Percentiles rank a stretch among this genome's conserved stretches.
phyloP scores from a whole-genome alignment of 2,329 filamentous ascomycete genomes.

The Exophiala xenobiotica region DNA sequence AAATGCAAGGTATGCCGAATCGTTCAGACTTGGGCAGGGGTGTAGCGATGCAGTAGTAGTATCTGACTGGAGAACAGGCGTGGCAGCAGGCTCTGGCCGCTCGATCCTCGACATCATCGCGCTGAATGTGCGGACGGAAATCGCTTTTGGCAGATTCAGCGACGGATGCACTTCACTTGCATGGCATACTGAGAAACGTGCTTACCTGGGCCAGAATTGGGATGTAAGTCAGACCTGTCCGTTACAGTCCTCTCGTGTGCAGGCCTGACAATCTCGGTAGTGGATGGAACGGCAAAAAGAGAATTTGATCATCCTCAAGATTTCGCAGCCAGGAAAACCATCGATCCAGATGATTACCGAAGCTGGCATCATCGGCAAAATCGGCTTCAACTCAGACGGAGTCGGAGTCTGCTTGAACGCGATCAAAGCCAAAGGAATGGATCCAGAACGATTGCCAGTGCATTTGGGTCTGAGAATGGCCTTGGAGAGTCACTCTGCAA shows the following conservation, averaged over 20 bases:
- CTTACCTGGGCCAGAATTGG: conserved; percentile 57
- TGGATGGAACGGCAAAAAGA: conserved; percentile 50
- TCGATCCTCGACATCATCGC: conserved; percentile 54
- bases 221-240: conserved; percentile 41
- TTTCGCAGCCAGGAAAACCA: conserved; percentile 45
- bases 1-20: conserved; percentile 25
- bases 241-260: background rate
- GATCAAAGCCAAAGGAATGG: conserved; percentile 51
- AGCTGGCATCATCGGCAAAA: conserved; percentile 56
- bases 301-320: conserved; percentile 51
- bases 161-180: conserved; percentile 58
- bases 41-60: background rate
- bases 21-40: background rate
- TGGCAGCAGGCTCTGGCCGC: conserved; percentile 52
- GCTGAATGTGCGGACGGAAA: conserved; percentile 59
- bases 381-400: conserved; percentile 53
- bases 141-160: conserved; percentile 55
- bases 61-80: conserved; percentile 36
- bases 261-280: background rate
- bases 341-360: conserved; percentile 55
- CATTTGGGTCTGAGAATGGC: conserved; percentile 54
- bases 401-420: conserved; percentile 58
- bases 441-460: conserved; percentile 47
- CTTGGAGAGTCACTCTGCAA: conserved; percentile 46
- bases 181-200: conserved; percentile 43